Percentiles rank a stretch among this genome's conserved stretches.
These are phyloP conservation scores for Nicotiana obtusifolia DNA, from an alignment of 257 asterid genomes.

Conservation along the genomic window DNA sequence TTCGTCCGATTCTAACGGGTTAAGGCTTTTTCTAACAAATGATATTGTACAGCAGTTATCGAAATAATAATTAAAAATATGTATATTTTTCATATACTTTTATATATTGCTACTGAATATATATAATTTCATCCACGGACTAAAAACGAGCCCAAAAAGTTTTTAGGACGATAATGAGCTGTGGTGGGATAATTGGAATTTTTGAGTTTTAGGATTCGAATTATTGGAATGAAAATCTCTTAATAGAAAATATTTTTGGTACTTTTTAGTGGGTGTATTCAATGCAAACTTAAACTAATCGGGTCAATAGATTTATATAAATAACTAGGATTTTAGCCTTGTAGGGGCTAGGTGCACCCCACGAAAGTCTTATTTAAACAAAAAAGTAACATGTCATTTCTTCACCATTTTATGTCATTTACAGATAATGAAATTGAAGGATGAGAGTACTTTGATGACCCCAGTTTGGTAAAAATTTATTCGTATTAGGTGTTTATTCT, in stretches of 20 bases:
- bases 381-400: not conserved
- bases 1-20: not conserved
- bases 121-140: too few species aligned
- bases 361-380: not conserved
- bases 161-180: not conserved
- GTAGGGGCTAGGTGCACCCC: not conserved
- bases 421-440: not conserved
- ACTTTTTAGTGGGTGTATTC: not conserved
- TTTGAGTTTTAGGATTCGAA: not conserved
- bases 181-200: not conserved
- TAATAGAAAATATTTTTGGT: not conserved
- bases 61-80: too few species aligned
- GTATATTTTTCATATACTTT: too few species aligned
- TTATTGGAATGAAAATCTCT: too few species aligned
- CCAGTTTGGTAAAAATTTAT: not conserved
- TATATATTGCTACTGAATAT: too few species aligned
- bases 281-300: not conserved
- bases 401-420: not conserved
- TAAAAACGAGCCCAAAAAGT: fast-evolving
- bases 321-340: not conserved
- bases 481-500: too few species aligned
- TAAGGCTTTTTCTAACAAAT: not conserved
- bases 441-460: not conserved
- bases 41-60: not conserved
- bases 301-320: not conserved